A percentile compares a stretch with the other conserved stretches of the same genome.
Conservation (phyloP, 1,139 yeast genomes). For the Candida gigantensis region DNA sequence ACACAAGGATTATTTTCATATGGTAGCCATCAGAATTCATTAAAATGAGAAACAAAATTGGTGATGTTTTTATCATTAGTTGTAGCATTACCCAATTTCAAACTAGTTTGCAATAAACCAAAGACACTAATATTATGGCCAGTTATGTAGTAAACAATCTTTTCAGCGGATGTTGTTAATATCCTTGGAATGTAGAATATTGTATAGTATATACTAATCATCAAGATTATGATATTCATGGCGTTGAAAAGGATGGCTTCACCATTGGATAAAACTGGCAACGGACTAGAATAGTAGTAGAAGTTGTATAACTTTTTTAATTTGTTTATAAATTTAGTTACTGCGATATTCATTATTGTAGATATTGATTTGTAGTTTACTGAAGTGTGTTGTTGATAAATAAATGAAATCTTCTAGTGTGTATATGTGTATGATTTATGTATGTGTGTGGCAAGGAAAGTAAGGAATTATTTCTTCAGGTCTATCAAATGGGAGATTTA, state of each 20-base stretch:
- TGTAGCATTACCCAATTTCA: constrained; percentile 3
- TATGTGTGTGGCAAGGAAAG: too few species aligned
- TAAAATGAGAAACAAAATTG: neutral
- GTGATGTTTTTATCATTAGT: neutral
- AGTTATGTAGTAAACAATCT: constrained; percentile 21
- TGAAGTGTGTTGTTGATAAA: neutral
- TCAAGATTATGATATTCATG: constrained; percentile 17
- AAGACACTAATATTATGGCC: constrained; percentile 14
- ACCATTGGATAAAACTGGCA: constrained; percentile 28
- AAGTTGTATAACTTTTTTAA: constrained; percentile 20
- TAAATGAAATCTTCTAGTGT: too few species aligned
- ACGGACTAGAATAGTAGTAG: constrained; percentile 30
- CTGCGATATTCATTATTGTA: constrained; percentile 1
- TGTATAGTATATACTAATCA: constrained; percentile 21
- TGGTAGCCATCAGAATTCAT: too few species aligned
- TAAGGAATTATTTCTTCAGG: too few species aligned
- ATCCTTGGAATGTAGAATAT: constrained; percentile 17
- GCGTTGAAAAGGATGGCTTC: constrained; percentile 25
- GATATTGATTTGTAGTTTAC: neutral
- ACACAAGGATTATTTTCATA: too few species aligned
- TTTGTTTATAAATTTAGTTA: constrained; percentile 6
- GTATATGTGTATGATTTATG: too few species aligned
- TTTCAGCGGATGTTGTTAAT: constrained; percentile 17
- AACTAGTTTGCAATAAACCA: constrained; percentile 2
- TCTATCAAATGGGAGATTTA: too few species aligned